Evolutionary conservation across 2,329 filamentous ascomycete species (phyloP).

Genomic region (Ascochyta lentis): DNA sequence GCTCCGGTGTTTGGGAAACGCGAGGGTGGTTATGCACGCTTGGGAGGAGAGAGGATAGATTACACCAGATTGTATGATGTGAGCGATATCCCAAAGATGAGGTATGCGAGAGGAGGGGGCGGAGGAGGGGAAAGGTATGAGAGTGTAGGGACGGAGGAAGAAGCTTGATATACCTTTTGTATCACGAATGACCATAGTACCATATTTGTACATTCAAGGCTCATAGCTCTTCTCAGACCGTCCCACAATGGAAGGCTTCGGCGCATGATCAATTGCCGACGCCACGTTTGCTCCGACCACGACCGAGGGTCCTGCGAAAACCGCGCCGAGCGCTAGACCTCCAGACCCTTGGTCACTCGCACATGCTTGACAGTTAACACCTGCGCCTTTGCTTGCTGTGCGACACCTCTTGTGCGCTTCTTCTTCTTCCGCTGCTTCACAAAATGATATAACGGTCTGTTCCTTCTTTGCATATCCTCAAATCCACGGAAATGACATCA

Average conservation of each 20-base stretch:
- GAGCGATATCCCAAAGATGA: constrained; percentile 84
- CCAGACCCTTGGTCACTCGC: constrained; percentile 4
- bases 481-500: constrained; percentile 43
- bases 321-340: constrained; percentile 24
- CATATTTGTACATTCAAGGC: not conserved
- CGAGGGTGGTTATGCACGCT: constrained; percentile 74
- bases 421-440: not conserved
- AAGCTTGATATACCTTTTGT: constrained; percentile 17
- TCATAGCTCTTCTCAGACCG: not conserved
- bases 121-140: constrained; percentile 62
- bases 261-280: constrained; percentile 14
- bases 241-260: not conserved
- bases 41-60: constrained; percentile 81
- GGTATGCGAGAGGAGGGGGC: constrained; percentile 52
- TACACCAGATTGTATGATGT: constrained; percentile 91
- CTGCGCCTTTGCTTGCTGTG: not conserved
- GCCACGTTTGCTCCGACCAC: constrained; percentile 13
- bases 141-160: constrained; percentile 56
- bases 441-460: constrained; percentile 19
- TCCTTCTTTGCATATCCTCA: not conserved
- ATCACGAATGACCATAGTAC: not conserved
- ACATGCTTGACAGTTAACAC: constrained; percentile 17
- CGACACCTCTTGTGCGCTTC: constrained; percentile 7
- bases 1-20: constrained; percentile 79
- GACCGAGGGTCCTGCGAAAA: constrained; percentile 32